Conservation (phyloP, 108 stramenopile genomes). For the Nannochloropsis oceanica region DNA sequence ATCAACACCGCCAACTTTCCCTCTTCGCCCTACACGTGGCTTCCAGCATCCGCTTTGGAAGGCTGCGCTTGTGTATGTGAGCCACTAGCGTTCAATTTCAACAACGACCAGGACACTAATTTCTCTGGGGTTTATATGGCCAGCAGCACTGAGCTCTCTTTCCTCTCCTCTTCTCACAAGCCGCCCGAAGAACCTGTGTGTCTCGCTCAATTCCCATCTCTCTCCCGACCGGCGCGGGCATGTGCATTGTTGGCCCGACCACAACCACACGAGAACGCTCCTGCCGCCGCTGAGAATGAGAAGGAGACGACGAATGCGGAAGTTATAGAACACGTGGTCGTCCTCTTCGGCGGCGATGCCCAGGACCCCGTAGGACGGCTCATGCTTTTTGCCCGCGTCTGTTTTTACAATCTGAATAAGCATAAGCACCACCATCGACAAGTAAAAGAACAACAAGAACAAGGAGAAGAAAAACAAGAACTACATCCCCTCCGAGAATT, state of each 20-base stretch:
- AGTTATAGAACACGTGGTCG: not conserved
- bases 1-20: not conserved
- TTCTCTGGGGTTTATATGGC: not conserved
- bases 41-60: not conserved
- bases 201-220: not conserved
- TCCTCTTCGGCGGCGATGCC: not conserved
- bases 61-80: not conserved
- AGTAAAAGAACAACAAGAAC: not conserved
- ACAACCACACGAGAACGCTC: too few relatives aligned
- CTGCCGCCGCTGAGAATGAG: not conserved
- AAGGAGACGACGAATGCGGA: not conserved
- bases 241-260: not conserved
- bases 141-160: not conserved
- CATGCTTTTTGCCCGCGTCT: not conserved
- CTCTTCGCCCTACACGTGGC: not conserved
- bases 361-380: not conserved
- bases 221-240: not conserved
- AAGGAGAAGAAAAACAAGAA: not conserved
- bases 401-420: not conserved
- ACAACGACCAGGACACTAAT: too few relatives aligned
- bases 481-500: not conserved
- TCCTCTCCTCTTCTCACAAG: not conserved
- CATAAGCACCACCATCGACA: not conserved
- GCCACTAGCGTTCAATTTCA: not conserved
- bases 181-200: not conserved